These are phyloP conservation scores for Chaetomiaceae sp. DNA, from an alignment of 2,329 filamentous ascomycete species.

Conservation along the genomic window DNA sequence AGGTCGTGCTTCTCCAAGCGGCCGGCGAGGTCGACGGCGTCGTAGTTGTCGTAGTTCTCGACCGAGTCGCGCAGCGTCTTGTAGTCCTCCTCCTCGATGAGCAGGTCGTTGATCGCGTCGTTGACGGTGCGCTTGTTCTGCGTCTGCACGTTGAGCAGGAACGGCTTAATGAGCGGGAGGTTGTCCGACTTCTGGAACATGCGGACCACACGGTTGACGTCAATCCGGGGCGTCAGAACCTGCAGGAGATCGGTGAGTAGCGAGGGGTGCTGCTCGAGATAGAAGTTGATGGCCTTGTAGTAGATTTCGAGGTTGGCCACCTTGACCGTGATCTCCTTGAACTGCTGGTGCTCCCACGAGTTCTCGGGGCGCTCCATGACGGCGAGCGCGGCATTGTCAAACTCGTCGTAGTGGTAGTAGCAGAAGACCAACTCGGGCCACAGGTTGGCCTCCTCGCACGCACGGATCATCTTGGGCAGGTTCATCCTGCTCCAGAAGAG, in stretches of 20 bases:
- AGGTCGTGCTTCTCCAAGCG: constrained; percentile 95
- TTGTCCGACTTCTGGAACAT: constrained; percentile 99
- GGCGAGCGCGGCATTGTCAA: constrained; percentile 90
- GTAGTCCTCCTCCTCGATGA: constrained; percentile 99
- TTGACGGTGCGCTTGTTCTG: constrained; percentile 99
- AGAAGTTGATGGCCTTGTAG: constrained; percentile 95
- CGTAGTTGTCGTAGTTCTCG: constrained; percentile 98
- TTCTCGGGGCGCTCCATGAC: constrained; percentile 98
- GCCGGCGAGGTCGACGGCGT: constrained; percentile 84
- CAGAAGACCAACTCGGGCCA: constrained; percentile 98
- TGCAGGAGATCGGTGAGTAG: constrained; percentile 94
- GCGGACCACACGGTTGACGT: constrained; percentile 97
- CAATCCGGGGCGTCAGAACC: constrained; percentile 83
- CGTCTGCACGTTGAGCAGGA: constrained; percentile 89
- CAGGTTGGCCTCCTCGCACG: constrained; percentile 87
- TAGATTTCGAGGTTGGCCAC: constrained; percentile 98
- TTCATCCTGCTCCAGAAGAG: constrained; percentile 98
- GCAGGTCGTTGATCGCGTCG: constrained; percentile 91
- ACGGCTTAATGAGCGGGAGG: constrained; percentile 95
- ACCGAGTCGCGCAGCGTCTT: constrained; percentile 97
- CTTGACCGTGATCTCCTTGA: constrained; percentile 98
- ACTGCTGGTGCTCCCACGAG: constrained; percentile 98
- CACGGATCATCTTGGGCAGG: constrained; percentile 91
- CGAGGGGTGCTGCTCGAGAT: constrained; percentile 93
- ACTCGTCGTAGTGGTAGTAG: constrained; percentile 97